Conservation (phyloP, 441 rosid species). For the Erysimum pusillum region DNA sequence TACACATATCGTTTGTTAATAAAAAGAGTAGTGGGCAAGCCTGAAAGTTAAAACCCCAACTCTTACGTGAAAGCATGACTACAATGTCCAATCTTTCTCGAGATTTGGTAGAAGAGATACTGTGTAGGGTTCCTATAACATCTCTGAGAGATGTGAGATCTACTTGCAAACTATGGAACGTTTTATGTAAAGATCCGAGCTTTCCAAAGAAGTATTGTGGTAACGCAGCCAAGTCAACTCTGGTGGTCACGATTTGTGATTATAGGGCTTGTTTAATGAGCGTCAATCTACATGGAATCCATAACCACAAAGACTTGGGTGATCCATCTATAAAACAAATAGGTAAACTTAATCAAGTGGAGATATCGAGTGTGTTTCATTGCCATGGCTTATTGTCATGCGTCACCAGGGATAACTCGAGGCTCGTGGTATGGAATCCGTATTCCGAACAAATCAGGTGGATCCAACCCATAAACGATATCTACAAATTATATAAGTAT, state of each 20-base stretch:
- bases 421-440: background rate
- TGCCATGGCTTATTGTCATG: background rate
- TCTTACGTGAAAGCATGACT: background rate
- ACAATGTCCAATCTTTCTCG: too few relatives aligned
- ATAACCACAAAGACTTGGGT: background rate
- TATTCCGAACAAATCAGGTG: background rate
- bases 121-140: background rate
- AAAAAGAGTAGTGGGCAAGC: background rate
- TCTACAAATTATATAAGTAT: too few relatives aligned
- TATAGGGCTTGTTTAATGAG: background rate
- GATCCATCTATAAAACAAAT: too few relatives aligned
- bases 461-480: background rate
- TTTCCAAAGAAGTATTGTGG: too few relatives aligned
- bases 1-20: too few relatives aligned
- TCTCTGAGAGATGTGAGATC: background rate
- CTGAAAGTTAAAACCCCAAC: background rate
- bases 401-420: background rate
- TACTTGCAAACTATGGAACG: slow-evolving; percentile 15
- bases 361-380: background rate
- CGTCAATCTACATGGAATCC: background rate
- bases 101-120: background rate
- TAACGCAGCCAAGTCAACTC: background rate
- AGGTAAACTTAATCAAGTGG: background rate
- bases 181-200: background rate
- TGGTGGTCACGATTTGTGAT: background rate